A percentile compares a stretch with the other conserved stretches of the same genome.
Evolutionary conservation across 2,329 filamentous ascomycete species (phyloP).

Genomic region (Verticillium isaacii): DNA sequence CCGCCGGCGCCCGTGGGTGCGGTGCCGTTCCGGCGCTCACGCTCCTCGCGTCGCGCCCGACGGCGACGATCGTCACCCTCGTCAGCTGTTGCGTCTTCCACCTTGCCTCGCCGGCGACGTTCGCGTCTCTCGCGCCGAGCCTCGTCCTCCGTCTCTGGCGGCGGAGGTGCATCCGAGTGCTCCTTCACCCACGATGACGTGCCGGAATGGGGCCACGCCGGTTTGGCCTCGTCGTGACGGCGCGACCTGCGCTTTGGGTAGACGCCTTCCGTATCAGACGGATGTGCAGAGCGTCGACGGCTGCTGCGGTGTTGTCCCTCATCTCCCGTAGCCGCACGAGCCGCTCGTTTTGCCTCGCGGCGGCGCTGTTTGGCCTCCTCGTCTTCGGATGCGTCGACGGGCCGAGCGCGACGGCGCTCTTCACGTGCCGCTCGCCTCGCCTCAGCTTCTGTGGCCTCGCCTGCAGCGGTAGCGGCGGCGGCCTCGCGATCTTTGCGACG

Average conservation of each 20-base stretch:
- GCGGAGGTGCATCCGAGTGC: constrained; percentile 56
- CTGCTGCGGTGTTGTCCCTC: constrained; percentile 27
- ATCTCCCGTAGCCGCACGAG: constrained; percentile 34
- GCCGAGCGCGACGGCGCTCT: constrained; percentile 44
- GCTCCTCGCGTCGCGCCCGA: constrained; percentile 39
- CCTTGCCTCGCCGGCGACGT: constrained; percentile 37
- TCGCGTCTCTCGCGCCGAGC: constrained; percentile 44
- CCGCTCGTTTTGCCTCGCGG: constrained; percentile 45
- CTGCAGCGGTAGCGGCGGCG: constrained; percentile 34
- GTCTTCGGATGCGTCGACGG: constrained; percentile 41
- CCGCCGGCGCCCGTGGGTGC: constrained; percentile 19
- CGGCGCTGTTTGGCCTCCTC: constrained; percentile 49
- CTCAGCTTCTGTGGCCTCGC: constrained; percentile 42
- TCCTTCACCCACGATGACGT: constrained; percentile 65
- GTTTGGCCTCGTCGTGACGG: constrained; percentile 20
- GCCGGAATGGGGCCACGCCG: constrained; percentile 57
- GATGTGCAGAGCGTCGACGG: constrained; percentile 34
- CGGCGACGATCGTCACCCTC: constrained; percentile 38
- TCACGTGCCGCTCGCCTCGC: constrained; percentile 39
- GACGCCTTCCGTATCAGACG: constrained; percentile 38
- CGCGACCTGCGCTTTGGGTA: constrained; percentile 32
- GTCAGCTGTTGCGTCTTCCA: constrained; percentile 30
- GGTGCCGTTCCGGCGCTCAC: constrained; percentile 21
- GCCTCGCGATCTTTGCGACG: constrained; percentile 43
- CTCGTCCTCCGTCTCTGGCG: constrained; percentile 47